Base-by-base conservation (phyloP, 1,284 basidiomycete genomes). In the Trichosporon sp. region DNA sequence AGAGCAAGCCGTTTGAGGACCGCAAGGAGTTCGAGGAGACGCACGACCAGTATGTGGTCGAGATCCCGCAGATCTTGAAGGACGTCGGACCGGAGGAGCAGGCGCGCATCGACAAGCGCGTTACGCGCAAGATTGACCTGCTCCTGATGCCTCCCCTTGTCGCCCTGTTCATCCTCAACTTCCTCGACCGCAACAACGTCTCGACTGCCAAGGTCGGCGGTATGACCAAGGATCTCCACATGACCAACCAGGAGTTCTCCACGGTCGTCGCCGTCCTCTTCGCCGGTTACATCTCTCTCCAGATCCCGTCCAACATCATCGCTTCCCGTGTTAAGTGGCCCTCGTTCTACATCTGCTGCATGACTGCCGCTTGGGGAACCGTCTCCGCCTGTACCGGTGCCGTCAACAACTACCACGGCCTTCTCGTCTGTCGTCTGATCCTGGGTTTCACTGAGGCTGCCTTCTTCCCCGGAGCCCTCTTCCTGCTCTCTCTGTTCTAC, bases 231-330 rank as follows among this genome's bases (percentile, higher is more conserved):
- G 69, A 70, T 59, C 65, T 72, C 5, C 2, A 37, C 56, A 63
- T 71, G 66, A 60, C 63, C 9, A 58, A 56, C 23, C 60, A 60
- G 21, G 60, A 76, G 58, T 77, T 71, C 64, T 65, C 69, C 11
- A 77, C 75, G 0, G 65, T 67, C 5, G 66, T 80, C 11, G 72
- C 72, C 4, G 69, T 81, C 31, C 73, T 69, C 10, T 69, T 63
- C 29, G 59, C 62, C 25, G 65, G 65, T 37, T 66, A 66, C 59
- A 59, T 56, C 29, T 54, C 49, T 71, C 31, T 69, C 62, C 78
- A 79, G 64, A 73, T 82, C 64, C 78, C 76, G 0, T 75, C 73
- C 60, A 78, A 79, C 60, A 72, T 74, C 34, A 40, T 78, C 34
- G 72, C 75, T 32, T 67, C 71, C 8, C 60, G 64, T 4, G 63